Evolutionary conservation across 2,329 filamentous ascomycete species (phyloP).

Genomic region (Ceratocystis destructans): DNA sequence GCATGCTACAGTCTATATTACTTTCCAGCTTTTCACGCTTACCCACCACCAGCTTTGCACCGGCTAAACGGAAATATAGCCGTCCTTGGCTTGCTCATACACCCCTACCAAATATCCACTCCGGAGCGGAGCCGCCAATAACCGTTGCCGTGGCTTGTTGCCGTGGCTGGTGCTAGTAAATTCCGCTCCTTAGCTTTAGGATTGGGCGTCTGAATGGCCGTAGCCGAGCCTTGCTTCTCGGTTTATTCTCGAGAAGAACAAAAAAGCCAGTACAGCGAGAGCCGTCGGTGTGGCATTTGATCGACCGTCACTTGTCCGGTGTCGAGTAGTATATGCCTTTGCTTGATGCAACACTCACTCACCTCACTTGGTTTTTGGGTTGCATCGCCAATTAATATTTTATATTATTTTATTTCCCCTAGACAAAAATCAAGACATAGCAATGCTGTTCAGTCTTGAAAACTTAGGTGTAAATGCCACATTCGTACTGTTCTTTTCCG

Average conservation of each 20-base stretch:
- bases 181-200: no score
- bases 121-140: constrained; percentile 5
- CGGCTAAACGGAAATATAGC: neutral
- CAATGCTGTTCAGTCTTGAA: neutral
- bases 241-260: neutral
- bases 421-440: neutral
- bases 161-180: no score
- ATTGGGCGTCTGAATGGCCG: no score
- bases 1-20: no score
- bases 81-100: neutral
- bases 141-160: neutral
- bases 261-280: no score
- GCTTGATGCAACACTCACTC: no score
- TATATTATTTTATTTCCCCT: neutral
- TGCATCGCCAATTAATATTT: neutral
- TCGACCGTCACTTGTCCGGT: no score
- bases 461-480: neutral
- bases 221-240: neutral
- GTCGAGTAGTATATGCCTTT: no score
- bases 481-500: neutral
- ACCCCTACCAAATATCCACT: neutral
- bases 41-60: neutral
- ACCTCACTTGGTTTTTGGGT: no score
- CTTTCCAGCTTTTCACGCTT: neutral
- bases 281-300: no score